Evolutionary conservation across 768 basidiomycete species (phyloP).

Genomic region (Boletus reticulatus): DNA sequence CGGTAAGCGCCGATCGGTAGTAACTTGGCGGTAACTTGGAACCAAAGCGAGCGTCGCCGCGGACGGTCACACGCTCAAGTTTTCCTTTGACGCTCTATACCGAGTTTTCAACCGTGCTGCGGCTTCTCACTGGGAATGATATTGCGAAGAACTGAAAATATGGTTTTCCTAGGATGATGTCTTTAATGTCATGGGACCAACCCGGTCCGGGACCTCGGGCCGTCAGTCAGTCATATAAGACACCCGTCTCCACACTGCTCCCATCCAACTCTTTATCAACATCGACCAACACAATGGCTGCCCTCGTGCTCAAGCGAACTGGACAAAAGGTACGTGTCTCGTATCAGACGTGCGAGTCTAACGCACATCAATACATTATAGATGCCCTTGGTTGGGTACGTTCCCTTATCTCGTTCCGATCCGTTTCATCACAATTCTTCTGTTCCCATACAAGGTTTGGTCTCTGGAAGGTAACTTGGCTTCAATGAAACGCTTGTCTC

Average conservation of each 20-base stretch:
- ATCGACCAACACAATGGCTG: constrained; percentile 40
- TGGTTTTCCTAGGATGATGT: no score
- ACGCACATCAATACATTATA: constrained; percentile 23
- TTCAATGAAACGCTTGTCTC: background rate
- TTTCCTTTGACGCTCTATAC: no score
- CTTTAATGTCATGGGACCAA: no score
- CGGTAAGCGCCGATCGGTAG: no score
- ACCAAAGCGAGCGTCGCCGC: no score
- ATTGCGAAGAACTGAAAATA: no score
- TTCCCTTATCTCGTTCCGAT: constrained; percentile 4
- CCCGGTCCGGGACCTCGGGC: constrained; percentile 8
- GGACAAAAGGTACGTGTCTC: constrained; percentile 47
- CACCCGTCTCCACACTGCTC: background rate
- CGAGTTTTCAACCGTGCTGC: no score
- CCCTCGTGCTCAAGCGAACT: constrained; percentile 56
- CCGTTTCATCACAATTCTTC: background rate
- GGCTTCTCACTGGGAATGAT: no score
- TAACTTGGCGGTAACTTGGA: no score
- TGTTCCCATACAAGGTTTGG: constrained; percentile 49
- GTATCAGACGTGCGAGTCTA: background rate
- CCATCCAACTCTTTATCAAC: constrained; percentile 10
- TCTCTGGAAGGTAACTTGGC: constrained; percentile 59
- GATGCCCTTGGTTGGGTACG: constrained; percentile 72
- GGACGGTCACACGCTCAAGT: no score
- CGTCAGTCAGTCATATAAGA: background rate